Base-by-base conservation (phyloP, 2,329 filamentous ascomycete species). In the Fusarium torulosum region DNA sequence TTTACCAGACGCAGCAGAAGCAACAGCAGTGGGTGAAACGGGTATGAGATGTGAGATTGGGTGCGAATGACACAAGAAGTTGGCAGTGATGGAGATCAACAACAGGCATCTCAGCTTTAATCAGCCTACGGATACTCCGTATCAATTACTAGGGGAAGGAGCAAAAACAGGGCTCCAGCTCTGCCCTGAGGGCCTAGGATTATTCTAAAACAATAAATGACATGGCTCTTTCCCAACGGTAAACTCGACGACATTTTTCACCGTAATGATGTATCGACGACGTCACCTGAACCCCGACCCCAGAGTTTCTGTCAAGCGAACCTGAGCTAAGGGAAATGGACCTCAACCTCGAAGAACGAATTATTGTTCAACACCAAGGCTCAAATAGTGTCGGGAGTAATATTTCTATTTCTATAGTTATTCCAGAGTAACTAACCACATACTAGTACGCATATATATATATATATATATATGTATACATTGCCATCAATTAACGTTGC, bases 241-340 rank as follows among this genome's bases (percentile, higher is more conserved):
- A 65, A 47, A 31, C 23, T 46, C 23, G 40, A 65, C 54, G 35
- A 20, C 41, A 61, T 51, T 61, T 52, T 17, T 11, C 40, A 29
- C 23, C 4, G 23, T 35, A 23, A 66, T 66, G 62, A 66, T 66
- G 63, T 53, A 53, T 38, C 29, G 6, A 33, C 49, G 58, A 66
- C 63, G 63, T 66, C 63, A 66, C 60, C 10, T 33, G 40, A 31
- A 27, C 10, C n/a, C 15, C 23, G 20, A 38, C 17, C 17, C 33
- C 27, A 14, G 51, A 50, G 43, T 41, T 37, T 59, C 42, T 29
- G 19, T 35, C 53, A 25, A 49, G 33, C 42, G 37, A 63, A 57
- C 44, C 27, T 29, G 27, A 29, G 27, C 23, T 23, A 23, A 23
- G 23, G 23, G 23, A 23, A 4, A 23, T 23, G 23, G 7, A 23